phyloP scores from a whole-genome alignment of 768 basidiomycete genomes.

The Pleurotus platypus region DNA sequence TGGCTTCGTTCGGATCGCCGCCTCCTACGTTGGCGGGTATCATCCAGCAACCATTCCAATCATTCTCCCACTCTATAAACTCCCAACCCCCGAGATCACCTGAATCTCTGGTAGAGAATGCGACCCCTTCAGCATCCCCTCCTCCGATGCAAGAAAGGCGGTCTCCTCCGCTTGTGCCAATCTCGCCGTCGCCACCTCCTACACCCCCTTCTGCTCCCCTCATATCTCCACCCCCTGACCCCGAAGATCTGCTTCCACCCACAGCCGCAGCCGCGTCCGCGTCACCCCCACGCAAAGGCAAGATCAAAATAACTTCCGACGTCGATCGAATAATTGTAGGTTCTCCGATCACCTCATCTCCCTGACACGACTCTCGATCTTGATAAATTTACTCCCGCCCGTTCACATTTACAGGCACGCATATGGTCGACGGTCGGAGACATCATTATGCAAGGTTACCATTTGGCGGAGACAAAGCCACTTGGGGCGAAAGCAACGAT shows the following conservation, averaged over 20 bases:
- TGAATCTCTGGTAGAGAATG: neutral
- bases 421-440: conserved; percentile 70
- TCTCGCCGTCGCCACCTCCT: neutral
- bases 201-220: neutral
- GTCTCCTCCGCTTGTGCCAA: neutral
- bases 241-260: neutral
- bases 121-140: neutral
- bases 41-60: neutral
- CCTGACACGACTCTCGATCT: neutral
- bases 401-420: conserved; percentile 43
- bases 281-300: conserved; percentile 19
- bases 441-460: conserved; percentile 53
- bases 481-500: conserved; percentile 59
- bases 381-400: neutral
- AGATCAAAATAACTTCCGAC: conserved; percentile 54
- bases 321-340: conserved; percentile 64
- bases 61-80: neutral
- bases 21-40: conserved; percentile 12
- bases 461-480: conserved; percentile 30
- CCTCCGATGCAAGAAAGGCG: too few relatives aligned
- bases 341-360: conserved; percentile 9
- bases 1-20: conserved; percentile 41
- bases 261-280: conserved; percentile 3
- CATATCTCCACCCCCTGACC: neutral
- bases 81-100: neutral